phyloP scores from a whole-genome alignment of 2,329 filamentous ascomycete genomes.

The Epichloe elymi region DNA sequence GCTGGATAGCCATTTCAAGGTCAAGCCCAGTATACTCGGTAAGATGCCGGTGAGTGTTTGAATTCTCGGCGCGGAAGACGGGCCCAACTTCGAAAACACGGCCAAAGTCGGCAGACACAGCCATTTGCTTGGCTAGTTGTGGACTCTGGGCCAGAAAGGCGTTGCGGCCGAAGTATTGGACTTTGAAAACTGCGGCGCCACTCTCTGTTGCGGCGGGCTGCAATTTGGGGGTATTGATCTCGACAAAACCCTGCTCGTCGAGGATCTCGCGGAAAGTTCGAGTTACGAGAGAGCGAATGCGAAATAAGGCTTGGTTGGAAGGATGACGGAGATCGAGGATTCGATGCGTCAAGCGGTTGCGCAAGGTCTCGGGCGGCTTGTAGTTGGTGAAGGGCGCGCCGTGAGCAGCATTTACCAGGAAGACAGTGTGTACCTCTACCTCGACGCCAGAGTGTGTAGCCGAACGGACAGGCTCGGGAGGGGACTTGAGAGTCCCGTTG shows the following conservation, averaged over 20 bases:
- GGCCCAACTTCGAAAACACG: conserved; percentile 61
- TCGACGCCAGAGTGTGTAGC: conserved; percentile 67
- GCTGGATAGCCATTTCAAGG: conserved; percentile 81
- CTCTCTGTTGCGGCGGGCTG: conserved; percentile 85
- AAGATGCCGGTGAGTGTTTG: conserved; percentile 86
- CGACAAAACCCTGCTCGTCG: conserved; percentile 66
- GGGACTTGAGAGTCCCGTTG: conserved; percentile 57
- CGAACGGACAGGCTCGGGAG: conserved; percentile 61
- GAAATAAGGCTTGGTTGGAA: conserved; percentile 76
- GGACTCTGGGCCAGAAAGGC: conserved; percentile 88
- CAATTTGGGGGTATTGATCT: conserved; percentile 88
- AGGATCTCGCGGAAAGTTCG: conserved; percentile 68
- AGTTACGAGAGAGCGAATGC: conserved; percentile 68
- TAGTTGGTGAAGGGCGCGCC: conserved; percentile 39
- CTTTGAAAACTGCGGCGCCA: conserved; percentile 79
- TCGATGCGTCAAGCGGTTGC: conserved; percentile 64
- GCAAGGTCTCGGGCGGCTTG: conserved; percentile 49
- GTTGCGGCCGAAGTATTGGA: conserved; percentile 78
- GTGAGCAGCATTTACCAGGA: conserved; percentile 37
- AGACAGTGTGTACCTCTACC: conserved; percentile 48
- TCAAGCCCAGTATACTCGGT: conserved; percentile 91
- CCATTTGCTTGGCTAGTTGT: conserved; percentile 87
- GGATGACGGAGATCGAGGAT: conserved; percentile 79
- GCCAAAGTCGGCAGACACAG: conserved; percentile 77
- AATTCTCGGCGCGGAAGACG: conserved; percentile 90